Conservation (phyloP, 2,329 filamentous ascomycete genomes). For the Sordariomycetes sp. region DNA sequence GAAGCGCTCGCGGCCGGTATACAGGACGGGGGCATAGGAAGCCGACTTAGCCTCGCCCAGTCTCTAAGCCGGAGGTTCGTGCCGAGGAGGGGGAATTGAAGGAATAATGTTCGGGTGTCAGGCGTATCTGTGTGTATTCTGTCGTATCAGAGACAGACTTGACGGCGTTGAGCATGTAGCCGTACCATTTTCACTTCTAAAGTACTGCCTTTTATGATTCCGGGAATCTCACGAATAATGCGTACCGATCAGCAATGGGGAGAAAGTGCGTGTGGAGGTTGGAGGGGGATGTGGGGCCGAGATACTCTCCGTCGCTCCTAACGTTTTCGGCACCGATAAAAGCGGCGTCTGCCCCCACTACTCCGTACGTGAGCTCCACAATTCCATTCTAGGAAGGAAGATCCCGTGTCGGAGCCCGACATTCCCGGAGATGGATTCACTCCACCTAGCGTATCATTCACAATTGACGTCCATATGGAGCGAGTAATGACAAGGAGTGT, state of each 20-base stretch:
- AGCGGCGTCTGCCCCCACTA: neutral
- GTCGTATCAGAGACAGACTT: neutral
- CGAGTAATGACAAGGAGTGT: neutral
- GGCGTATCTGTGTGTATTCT: neutral
- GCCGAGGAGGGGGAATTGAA: conserved; percentile 3
- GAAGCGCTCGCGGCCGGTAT: conserved; percentile 65
- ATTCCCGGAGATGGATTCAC: neutral
- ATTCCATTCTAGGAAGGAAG: neutral
- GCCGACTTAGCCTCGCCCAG: conserved; percentile 19
- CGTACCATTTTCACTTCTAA: neutral
- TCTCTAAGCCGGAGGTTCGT: conserved; percentile 8
- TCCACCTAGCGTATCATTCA: neutral
- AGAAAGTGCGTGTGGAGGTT: neutral
- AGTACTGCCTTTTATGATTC: neutral
- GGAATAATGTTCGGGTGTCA: neutral
- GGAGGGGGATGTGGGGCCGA: neutral
- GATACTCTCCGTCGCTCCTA: neutral
- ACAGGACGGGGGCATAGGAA: conserved; percentile 44
- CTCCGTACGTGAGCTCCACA: neutral
- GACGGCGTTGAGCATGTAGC: neutral
- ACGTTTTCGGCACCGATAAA: neutral
- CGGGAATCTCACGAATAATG: too few relatives aligned
- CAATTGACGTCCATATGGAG: neutral
- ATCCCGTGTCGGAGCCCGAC: neutral
- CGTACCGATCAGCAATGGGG: too few relatives aligned